Base-by-base conservation (phyloP, 148 eudicot genomes). In the Diospyros lotus region DNA sequence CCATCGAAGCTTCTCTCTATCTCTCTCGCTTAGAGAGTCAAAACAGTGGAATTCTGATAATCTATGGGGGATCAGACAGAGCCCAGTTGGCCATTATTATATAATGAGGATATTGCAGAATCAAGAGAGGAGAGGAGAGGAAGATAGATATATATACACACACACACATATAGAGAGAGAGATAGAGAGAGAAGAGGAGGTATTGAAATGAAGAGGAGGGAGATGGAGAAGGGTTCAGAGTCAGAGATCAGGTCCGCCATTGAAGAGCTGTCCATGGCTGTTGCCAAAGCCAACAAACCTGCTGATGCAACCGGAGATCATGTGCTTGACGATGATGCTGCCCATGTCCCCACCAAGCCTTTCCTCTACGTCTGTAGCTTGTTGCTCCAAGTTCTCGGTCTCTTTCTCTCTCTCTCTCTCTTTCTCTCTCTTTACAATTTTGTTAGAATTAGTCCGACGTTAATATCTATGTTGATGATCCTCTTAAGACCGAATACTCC, bases 341-440 rank as follows among this genome's bases (percentile, higher is more conserved):
- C 77, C 2, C 63, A 80, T 59, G 79, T 89, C 68, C 88, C 93
- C 43, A 77, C 88, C 50, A 83, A 79, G 75, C 96, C 98, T 41
- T 89, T 93, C 78, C 86, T 93, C 4, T 83, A 84, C 42, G 41
- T 90, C 59, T 90, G 93, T 86, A 71, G 81, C 42, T 71, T 81
- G 60, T 75, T 93, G 65, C 77, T 91, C 58, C 96, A 85, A 84
- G 78, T 93, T 86, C 98, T 93, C 73, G 98, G 98, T 93, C 60
- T 17, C 38, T 73, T 54, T 71, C 66, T 59, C 62, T 41, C 71
- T 73, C 60, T 55, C 40, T 66, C 67, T 54, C 54, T 42, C 63
- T 56, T 28, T 71, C 50, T 15, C 50, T 13, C 0, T 48, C 3
- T 48, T 1, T 44, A 43, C 43, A 66, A 3, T 1, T 66, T 9